A percentile compares a stretch with the other conserved stretches of the same genome.
Conservation (phyloP, 192 early-diverging fungal genomes). For the Gryganskiella cystojenkinii region DNA sequence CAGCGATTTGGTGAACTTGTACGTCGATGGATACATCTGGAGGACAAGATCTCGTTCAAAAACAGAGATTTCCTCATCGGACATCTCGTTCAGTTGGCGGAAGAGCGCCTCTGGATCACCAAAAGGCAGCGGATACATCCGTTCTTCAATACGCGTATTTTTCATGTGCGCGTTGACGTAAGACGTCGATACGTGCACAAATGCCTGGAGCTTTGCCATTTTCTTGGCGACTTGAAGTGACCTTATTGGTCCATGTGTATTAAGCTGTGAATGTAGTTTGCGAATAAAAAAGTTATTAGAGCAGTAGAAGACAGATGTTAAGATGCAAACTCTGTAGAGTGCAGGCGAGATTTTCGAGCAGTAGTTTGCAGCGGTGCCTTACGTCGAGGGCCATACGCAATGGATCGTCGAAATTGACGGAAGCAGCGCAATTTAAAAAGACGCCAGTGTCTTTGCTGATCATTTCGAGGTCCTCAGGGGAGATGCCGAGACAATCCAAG, state of each 20-base stretch:
- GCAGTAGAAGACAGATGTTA: too few relatives aligned
- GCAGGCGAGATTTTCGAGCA: too few relatives aligned
- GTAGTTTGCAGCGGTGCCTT: too few relatives aligned
- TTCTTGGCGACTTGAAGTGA: background rate
- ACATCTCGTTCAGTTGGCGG: background rate
- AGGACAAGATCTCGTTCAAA: slow-evolving; percentile 10
- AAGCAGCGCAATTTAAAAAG: slow-evolving; percentile 4
- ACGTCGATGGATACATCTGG: slow-evolving; percentile 7
- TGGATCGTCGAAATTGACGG: background rate
- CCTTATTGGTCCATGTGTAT: background rate
- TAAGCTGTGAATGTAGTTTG: too few relatives aligned
- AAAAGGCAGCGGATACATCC: slow-evolving; percentile 7
- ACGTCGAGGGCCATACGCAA: background rate
- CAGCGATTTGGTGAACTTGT: slow-evolving; percentile 10
- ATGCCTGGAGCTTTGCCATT: background rate
- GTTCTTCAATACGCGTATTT: background rate
- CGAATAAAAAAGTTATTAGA: too few relatives aligned
- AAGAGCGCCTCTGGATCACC: slow-evolving; percentile 4
- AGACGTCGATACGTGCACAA: slow-evolving; percentile 7
- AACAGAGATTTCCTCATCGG: background rate
- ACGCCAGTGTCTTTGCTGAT: background rate
- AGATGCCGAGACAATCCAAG: background rate
- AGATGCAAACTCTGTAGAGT: too few relatives aligned
- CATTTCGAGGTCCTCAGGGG: background rate
- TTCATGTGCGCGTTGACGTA: slow-evolving; percentile 4